Conservation (phyloP, 768 basidiomycete species). For the Amanita muscaria region DNA sequence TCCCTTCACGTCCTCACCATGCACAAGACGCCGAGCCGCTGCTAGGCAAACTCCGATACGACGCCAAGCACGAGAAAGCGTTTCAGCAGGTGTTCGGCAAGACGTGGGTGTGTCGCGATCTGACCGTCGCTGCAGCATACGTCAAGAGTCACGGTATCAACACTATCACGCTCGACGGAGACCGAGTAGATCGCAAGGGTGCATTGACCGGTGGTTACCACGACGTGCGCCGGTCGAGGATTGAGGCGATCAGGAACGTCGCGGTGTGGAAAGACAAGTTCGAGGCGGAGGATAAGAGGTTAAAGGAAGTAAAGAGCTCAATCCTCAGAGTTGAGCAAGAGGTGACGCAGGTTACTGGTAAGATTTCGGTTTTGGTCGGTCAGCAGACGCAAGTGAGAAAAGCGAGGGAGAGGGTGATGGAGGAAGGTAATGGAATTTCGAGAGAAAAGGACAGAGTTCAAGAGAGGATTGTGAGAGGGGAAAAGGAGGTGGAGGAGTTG, state of each 20-base stretch:
- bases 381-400: slow-evolving; percentile 66
- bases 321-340: slow-evolving; percentile 76
- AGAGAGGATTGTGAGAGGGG: slow-evolving; percentile 52
- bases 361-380: slow-evolving; percentile 58
- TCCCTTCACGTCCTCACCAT: slow-evolving; percentile 40
- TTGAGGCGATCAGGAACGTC: slow-evolving; percentile 78
- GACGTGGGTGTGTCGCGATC: slow-evolving; percentile 90
- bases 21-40: slow-evolving; percentile 75
- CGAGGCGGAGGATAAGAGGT: slow-evolving; percentile 52
- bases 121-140: slow-evolving; percentile 88
- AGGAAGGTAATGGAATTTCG: slow-evolving; percentile 49
- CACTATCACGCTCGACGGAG: slow-evolving; percentile 95
- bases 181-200: slow-evolving; percentile 95
- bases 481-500: slow-evolving; percentile 61
- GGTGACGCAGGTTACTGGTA: slow-evolving; percentile 67
- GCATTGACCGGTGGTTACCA: slow-evolving; percentile 95
- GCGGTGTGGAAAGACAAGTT: slow-evolving; percentile 67
- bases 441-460: slow-evolving; percentile 65
- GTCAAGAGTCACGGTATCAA: slow-evolving; percentile 92
- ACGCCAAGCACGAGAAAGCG: slow-evolving; percentile 63
- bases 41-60: slow-evolving; percentile 75
- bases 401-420: slow-evolving; percentile 54
- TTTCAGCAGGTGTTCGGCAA: slow-evolving; percentile 97
- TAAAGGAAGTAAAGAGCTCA: slow-evolving; percentile 65
- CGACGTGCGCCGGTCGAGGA: slow-evolving; percentile 81